These are phyloP conservation scores for Pharnaceum exiguum DNA, from an alignment of 148 eudicot species.

Conservation along the genomic window DNA sequence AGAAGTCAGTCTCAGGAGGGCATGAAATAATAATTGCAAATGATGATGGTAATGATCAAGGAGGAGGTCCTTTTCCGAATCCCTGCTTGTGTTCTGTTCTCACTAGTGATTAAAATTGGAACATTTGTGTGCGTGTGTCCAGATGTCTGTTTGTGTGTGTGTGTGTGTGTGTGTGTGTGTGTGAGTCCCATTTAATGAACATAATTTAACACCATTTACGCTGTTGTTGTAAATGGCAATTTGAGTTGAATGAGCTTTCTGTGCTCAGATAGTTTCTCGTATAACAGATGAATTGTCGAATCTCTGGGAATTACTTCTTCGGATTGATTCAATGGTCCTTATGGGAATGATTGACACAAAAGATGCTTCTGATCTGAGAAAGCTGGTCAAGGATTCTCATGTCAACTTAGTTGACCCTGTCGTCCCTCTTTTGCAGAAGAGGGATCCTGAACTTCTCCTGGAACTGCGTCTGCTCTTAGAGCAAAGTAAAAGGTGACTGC, in stretches of 20 bases:
- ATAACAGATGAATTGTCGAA: constrained; percentile 34
- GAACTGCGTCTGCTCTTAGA: constrained; percentile 38
- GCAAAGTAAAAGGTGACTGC: constrained; percentile 34
- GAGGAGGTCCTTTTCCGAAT: no score
- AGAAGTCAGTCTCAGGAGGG: no score
- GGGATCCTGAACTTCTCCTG: constrained; percentile 48
- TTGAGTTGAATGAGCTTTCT: not conserved
- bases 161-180: no score
- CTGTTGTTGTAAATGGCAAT: not conserved
- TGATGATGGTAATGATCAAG: constrained; percentile 20
- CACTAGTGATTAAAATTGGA: no score
- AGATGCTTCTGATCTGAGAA: constrained; percentile 56
- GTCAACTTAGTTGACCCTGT: constrained; percentile 33
- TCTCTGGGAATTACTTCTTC: constrained; percentile 49
- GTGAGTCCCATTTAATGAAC: no score
- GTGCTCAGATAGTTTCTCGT: constrained; percentile 3
- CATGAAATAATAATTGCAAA: constrained; percentile 11
- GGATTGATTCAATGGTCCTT: constrained; percentile 65
- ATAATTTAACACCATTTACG: not conserved
- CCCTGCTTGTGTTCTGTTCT: no score
- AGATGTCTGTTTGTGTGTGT: no score
- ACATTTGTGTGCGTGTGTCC: no score
- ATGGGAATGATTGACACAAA: constrained; percentile 40
- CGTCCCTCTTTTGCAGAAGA: constrained; percentile 30
- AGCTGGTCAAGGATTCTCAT: constrained; percentile 32